These are phyloP conservation scores for Nitzschia putrida DNA, from an alignment of 108 stramenopile genomes.

Conservation along the genomic window DNA sequence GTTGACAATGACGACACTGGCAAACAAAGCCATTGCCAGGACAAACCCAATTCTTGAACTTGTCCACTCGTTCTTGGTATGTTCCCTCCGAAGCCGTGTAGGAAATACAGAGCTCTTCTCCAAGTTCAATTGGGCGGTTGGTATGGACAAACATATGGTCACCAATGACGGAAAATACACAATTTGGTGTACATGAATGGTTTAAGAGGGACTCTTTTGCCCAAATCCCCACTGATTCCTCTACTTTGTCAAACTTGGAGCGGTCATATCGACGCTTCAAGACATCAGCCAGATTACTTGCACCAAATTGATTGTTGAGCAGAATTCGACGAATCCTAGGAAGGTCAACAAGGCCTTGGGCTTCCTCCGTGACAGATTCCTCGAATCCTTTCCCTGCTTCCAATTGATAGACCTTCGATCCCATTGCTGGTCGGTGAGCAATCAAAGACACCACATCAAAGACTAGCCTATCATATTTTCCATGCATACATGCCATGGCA, in stretches of 20 bases:
- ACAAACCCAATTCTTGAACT: conserved; percentile 17
- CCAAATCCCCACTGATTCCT: conserved; percentile 16
- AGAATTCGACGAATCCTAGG: conserved; percentile 12
- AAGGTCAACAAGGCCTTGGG: background rate
- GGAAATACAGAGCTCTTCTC: conserved; percentile 20
- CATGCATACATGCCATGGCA: background rate
- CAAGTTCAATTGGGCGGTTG: background rate
- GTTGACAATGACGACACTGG: conserved; percentile 23
- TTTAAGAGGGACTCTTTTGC: conserved; percentile 25
- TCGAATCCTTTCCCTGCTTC: conserved; percentile 1
- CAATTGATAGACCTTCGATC: background rate
- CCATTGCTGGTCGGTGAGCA: background rate
- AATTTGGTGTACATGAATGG: conserved; percentile 34
- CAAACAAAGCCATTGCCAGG: conserved; percentile 24
- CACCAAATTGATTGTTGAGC: conserved; percentile 5
- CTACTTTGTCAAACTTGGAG: background rate
- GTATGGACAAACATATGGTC: conserved; percentile 32
- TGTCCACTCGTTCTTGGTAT: conserved; percentile 5
- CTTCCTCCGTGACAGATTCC: background rate
- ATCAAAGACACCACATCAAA: background rate
- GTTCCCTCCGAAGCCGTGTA: conserved; percentile 4
- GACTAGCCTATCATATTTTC: background rate
- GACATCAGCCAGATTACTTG: background rate
- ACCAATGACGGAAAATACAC: conserved; percentile 23
- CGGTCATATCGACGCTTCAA: background rate